These are phyloP conservation scores for Rubia peregrina DNA, from an alignment of 305 asterid genomes.

Conservation along the genomic window DNA sequence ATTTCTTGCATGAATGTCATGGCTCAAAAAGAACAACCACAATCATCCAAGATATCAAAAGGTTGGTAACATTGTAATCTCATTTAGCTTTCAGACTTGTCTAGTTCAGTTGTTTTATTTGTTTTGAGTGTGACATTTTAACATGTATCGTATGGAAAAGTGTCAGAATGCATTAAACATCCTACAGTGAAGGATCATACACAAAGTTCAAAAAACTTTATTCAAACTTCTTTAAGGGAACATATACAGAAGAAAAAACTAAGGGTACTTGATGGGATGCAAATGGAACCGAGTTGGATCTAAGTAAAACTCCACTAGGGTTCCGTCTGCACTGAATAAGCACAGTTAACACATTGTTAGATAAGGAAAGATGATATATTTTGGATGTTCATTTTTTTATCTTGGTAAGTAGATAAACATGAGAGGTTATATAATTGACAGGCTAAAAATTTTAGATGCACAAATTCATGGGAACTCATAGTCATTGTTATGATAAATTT, in stretches of 20 bases:
- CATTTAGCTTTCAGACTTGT: no score
- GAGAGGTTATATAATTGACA: not conserved
- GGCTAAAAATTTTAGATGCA: no score
- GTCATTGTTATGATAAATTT: not conserved
- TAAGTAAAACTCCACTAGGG: not conserved
- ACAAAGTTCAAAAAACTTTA: not conserved
- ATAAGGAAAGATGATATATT: slow-evolving; percentile 6
- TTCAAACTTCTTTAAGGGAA: not conserved
- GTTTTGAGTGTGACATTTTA: not conserved
- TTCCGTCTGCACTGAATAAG: not conserved
- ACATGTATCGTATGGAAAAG: not conserved
- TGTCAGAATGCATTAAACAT: not conserved
- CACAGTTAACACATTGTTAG: not conserved
- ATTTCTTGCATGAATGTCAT: not conserved
- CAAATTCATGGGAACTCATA: not conserved
- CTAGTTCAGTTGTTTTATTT: not conserved
- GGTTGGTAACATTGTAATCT: slow-evolving; percentile 5
- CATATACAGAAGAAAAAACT: not conserved
- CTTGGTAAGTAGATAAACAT: not conserved
- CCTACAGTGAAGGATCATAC: not conserved
- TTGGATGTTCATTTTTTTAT: no score
- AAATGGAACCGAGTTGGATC: not conserved
- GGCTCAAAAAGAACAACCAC: not conserved
- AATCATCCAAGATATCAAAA: not conserved
- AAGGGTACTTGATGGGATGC: not conserved